Evolutionary conservation across 2,329 filamentous ascomycete species (phyloP).

Genomic region (Fusarium illudens): DNA sequence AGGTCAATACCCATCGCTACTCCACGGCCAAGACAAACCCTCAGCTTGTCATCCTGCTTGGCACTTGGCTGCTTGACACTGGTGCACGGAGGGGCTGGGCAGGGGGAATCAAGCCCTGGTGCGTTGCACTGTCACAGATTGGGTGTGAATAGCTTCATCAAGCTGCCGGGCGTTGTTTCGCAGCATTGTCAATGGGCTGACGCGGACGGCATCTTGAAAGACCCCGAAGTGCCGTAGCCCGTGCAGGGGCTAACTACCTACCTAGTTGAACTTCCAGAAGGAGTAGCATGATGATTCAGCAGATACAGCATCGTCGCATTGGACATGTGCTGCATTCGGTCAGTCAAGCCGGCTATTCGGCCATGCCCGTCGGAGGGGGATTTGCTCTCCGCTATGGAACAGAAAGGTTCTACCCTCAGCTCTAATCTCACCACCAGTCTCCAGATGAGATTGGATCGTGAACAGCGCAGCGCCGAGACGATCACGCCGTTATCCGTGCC

Average conservation of each 20-base stretch:
- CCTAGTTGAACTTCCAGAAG: neutral
- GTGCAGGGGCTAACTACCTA: too few species aligned
- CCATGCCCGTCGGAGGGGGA: neutral
- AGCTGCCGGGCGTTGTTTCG: neutral
- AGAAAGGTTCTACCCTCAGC: neutral
- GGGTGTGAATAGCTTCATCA: neutral
- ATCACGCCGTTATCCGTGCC: conserved; percentile 39
- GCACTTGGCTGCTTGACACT: neutral
- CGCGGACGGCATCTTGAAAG: neutral
- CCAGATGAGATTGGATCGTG: conserved; percentile 23
- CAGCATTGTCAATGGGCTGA: neutral
- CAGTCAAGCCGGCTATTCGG: conserved; percentile 3
- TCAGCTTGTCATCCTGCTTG: neutral
- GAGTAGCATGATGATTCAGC: neutral
- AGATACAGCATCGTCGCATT: neutral
- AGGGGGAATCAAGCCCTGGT: neutral
- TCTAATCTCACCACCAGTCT: neutral
- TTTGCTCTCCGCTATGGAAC: neutral
- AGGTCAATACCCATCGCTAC: neutral
- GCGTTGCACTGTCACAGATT: neutral
- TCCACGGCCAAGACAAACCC: conserved; percentile 1
- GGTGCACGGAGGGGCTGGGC: neutral
- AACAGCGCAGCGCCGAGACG: conserved; percentile 36
- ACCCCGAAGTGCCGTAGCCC: neutral
- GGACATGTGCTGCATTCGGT: neutral